A percentile compares a stretch with the other conserved stretches of the same genome.
These are phyloP conservation scores for Pouteria glomerata DNA, from an alignment of 148 eudicot genomes.

Conservation along the genomic window DNA sequence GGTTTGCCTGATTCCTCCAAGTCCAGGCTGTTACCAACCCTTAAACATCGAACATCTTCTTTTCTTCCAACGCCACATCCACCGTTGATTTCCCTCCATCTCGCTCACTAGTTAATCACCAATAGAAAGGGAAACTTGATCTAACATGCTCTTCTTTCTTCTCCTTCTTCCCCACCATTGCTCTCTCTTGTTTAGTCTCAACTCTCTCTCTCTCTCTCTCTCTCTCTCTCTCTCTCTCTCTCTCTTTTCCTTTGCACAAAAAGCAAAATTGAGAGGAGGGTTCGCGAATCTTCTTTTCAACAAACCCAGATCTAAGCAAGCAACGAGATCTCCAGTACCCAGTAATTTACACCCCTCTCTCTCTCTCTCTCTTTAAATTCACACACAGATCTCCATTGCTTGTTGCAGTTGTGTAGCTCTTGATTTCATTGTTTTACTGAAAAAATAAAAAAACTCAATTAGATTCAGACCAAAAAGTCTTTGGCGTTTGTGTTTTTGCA, in stretches of 20 bases:
- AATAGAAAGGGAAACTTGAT: conserved; percentile 12
- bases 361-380: conserved; percentile 3
- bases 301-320: neutral
- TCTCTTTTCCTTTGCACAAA: conserved; percentile 8
- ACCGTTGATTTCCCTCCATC: neutral
- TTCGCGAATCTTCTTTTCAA: neutral
- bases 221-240: neutral
- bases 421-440: neutral
- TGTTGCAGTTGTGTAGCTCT: neutral
- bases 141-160: conserved; percentile 9
- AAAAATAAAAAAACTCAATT: neutral
- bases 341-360: neutral
- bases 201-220: neutral
- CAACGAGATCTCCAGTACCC: neutral
- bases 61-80: neutral
- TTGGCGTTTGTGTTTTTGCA: neutral
- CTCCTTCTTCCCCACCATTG: neutral
- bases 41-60: neutral
- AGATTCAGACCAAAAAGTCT: neutral
- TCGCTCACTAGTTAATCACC: neutral
- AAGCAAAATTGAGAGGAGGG: conserved; percentile 2
- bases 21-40: neutral
- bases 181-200: neutral
- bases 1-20: neutral
- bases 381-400: neutral